Conservation (phyloP, 2,329 filamentous ascomycete species). For the Fusarium oligoseptatum region DNA sequence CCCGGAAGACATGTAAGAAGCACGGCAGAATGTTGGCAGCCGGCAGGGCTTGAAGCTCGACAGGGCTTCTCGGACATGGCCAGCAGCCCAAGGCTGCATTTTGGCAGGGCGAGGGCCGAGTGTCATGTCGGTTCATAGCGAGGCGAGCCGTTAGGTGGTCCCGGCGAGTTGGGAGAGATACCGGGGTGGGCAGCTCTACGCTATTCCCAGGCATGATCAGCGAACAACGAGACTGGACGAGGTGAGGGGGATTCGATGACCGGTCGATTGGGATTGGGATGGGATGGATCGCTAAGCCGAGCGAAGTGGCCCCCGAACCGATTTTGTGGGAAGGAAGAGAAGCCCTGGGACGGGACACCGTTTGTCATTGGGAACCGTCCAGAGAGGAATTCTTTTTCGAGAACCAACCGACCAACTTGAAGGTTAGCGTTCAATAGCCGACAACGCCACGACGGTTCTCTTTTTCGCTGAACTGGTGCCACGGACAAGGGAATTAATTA, state of each 20-base stretch:
- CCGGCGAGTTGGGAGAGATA: conserved; percentile 42
- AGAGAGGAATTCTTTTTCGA: conserved; percentile 10
- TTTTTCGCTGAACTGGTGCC: not conserved
- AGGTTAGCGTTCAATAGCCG: conserved; percentile 26
- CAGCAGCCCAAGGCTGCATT: conserved; percentile 9
- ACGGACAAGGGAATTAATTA: conserved; percentile 6
- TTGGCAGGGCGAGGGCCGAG: conserved; percentile 28
- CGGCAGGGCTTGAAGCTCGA: conserved; percentile 10
- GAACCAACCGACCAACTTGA: conserved; percentile 19
- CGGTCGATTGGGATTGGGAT: conserved; percentile 9
- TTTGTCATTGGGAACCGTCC: not conserved
- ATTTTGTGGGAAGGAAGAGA: conserved; percentile 1
- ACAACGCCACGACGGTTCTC: conserved; percentile 16
- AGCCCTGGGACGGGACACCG: not conserved
- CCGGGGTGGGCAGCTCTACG: conserved; percentile 32
- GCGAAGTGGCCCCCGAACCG: conserved; percentile 18
- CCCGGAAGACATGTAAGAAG: conserved; percentile 27
- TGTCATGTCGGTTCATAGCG: conserved; percentile 46
- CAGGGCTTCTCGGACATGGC: not conserved
- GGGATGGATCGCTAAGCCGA: conserved; percentile 6
- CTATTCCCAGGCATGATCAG: conserved; percentile 37
- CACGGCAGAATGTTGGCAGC: conserved; percentile 3
- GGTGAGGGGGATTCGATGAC: conserved; percentile 6
- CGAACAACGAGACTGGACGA: conserved; percentile 1
- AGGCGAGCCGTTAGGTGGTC: conserved; percentile 47